Base-by-base conservation (phyloP, 2,329 filamentous ascomycete genomes). In the Neofusicoccum sp. region DNA sequence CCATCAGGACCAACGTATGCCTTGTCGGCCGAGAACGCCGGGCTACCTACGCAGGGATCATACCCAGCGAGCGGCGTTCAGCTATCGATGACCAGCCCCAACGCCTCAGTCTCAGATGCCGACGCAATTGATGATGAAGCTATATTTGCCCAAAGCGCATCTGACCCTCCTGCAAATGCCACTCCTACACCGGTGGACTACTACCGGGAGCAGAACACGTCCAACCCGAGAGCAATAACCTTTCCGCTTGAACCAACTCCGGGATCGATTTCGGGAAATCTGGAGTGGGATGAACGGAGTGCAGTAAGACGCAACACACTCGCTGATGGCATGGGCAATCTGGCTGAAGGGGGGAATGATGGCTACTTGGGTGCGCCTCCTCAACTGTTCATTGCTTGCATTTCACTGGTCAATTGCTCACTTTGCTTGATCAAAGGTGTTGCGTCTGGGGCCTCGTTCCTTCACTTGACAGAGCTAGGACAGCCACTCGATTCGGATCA, bases 251-350 rank as follows among this genome's bases (percentile, higher is more conserved):
- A 61, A 29, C 45, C 29, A 28, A 61, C 58, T 2, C 58, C 58
- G 1, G 45, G 28, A 4, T 61, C 58, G 2, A 28, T 34, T 8
- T 61, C 58, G 4, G 58, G 58, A 9, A 61, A 61, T n/a, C 12
- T 61, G 5, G 58, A 61, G n/a, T 61, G 58, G 58, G 58, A 61
- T 11, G 58, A 61, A n/a, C 12, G 58, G 3, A 33, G 28, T 9
- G 16, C 31, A 4, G 29, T 37, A 7, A 44, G 47, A 33, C 39
- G 44, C 2, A 29, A n/a, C 11, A 14, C 12, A 11, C 47, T 11
- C 3, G 47, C 36, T 22, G 58, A 61, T 44, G 58, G 58, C 28
- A 61, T 61, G 58, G 58, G 45, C 2, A 61, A 52, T n/a, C 11
- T 61, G n/a, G 16, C 39, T 4, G 45, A 52, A 3, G 52, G 52